Evolutionary conservation across 805 yeast genomes (phyloP), one percentile per base, ranked within the genome.

Genomic region (Wickerhamiella domercqiae): DNA sequence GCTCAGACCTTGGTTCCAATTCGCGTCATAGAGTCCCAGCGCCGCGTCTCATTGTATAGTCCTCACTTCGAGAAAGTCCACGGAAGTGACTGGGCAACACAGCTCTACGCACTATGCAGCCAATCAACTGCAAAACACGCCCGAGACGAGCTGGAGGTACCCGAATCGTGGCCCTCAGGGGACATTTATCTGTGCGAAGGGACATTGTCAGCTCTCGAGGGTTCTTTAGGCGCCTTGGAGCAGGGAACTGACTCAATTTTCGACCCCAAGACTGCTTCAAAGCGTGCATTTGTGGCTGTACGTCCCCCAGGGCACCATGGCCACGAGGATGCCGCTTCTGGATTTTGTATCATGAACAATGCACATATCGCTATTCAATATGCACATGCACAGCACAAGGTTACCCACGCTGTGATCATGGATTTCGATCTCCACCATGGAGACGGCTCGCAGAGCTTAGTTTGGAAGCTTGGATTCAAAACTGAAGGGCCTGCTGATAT

Each of bases 231-330:
- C 1, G 75, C 90, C 0, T 61, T 81, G 3, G 90, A 81, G 52
- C 61, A 69, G 1, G 84, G 78, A 1, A 63, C 79, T 1, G 90
- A 81, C 50, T 53, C 63, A 2, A 56, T 72, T 5, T 70, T 64
- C 44, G 50, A 47, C 2, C 52, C 47, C 2, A 50, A 45, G 11
- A 37, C 35, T 3, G 32, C 31, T 11, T 37, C 33, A 9, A 43
- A 56, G 30, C 61, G 70, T 32, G 75, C 77, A 1, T 79, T 79
- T 57, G 75, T 75, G 0, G 73, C 74, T 1, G 69, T 79, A 30
- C 62, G 90, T 35, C 90, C 90, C 1, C 90, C 93, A 1, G 94
- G 94, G 3, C 93, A 81, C 52, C 94, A 81, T 55, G 75, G 83
- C 18, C 90, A 79, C 49, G 77, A 83, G 0, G 73, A 78, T 39